Base-by-base conservation (phyloP, 2,329 filamentous ascomycete genomes). In the Trichocomaceae sp. region DNA sequence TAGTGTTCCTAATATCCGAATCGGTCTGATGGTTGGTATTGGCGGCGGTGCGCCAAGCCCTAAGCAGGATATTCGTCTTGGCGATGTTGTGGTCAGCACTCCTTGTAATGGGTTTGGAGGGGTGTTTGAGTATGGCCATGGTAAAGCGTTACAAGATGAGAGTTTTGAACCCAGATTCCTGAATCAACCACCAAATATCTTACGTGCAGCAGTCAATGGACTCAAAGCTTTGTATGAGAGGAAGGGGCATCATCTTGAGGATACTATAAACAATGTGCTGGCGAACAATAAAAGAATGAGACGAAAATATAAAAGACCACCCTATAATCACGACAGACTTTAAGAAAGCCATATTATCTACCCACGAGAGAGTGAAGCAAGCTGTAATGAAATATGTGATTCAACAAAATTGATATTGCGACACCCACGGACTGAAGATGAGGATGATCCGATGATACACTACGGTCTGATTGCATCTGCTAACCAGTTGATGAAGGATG, bases 61-160 rank as follows among this genome's bases (percentile, higher is more conserved):
- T 29, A 59, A 61, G 19, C 35, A 60, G 42, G 65, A 69, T 56
- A 66, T 69, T 17, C 62, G 63, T 3, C 64, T 69, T 1, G 65
- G 65, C 1, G 65, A 69, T 57, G 56, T 68, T 22, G 47, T 50
- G 12, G 47, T 50, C 12, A 37, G 47, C 47, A 10, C 13, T 17
- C 52, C 58, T 15, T 41, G 45, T 3, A 45, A 22, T 20, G 56
- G 41, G 17, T 17, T 50, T 5, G 57, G 58, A 2, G 59, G 59
- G 13, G 50, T 62, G 6, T 56, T 55, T 3, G 55, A 62, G 15
- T 60, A 61, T 45, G 59, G 60, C 31, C 59, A 55, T 15, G 31
- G 31, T 35, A 35, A 35, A 35, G 31, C 31, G 6, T 15, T 35
- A 15, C 31, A 35, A 13, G 31, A 8, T 2, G 5, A 35, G 31